Base-by-base conservation (phyloP, 202 grass and related monocot species). In the Digitaria exilis region DNA sequence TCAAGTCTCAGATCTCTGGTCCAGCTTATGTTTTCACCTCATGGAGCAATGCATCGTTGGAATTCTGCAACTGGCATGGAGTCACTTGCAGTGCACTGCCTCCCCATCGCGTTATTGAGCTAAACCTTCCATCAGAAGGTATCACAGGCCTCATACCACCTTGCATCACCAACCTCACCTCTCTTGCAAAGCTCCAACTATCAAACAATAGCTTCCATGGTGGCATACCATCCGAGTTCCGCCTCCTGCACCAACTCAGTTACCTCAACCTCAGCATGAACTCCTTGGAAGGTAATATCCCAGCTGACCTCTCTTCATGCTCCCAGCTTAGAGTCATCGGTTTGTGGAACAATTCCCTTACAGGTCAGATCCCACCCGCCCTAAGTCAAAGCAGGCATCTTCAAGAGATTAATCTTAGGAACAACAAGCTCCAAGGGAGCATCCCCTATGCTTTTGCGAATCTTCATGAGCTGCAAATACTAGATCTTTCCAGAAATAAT, bases 21-120 rank as follows among this genome's bases (percentile, higher is more conserved):
- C 71, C 88, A 32, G 19, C 12, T 0, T 24, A n/a, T 25, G 41
- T 71, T 26, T 60, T 96, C 24, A 15, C 60, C 9, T 90, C 93
- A 24, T 93, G 88, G 93, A 87, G 24, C 25, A 88, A 80, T 6
- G 7, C 44, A 24, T 89, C 88, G 10, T 3, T 69, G 37, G 13
- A 80, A 1, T 80, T 89, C 52, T 94, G 92, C 83, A 54, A 13
- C 6, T 94, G 92, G 92, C 28, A 30, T 45, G 86, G 92, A 2
- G 86, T 84, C n/a, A 50, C 15, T 0, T 84, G 82, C 52, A 61
- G 74, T 0, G 1, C 21, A 4, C 7, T n/a, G 5, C 64, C 82
- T 0, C 62, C 2, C 2, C 82, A 15, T 28, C n/a, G n/a, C n/a
- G 52, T 61, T 34, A 50, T 11, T 11, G 64, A 41, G 0, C 2